Evolutionary conservation across 2,329 filamentous ascomycete genomes (phyloP).

Genomic region (Penicillium sp.): DNA sequence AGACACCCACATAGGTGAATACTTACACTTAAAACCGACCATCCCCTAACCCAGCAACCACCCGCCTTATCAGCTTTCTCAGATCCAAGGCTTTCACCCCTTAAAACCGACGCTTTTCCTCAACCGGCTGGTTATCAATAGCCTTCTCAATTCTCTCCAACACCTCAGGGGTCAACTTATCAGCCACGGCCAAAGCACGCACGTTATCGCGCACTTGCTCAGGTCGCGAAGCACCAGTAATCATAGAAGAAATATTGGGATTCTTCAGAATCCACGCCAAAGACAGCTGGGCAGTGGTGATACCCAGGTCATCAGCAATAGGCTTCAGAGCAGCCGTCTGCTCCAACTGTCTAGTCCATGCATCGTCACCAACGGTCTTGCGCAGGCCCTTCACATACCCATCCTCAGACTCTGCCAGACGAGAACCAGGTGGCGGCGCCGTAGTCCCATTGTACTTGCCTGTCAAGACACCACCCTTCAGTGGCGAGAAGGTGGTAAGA

Average conservation of each 20-base stretch:
- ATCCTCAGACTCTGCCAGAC: conserved; percentile 57
- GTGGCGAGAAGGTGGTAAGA: conserved; percentile 63
- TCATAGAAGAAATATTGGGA: conserved; percentile 54
- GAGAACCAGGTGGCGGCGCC: conserved; percentile 56
- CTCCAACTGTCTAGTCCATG: conserved; percentile 24
- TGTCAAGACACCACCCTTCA: conserved; percentile 61
- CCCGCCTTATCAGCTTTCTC: too few species aligned
- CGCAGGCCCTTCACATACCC: conserved; percentile 53
- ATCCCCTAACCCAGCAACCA: too few species aligned
- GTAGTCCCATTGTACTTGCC: conserved; percentile 63
- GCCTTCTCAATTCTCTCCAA: conserved; percentile 49
- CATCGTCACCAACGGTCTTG: conserved; percentile 46
- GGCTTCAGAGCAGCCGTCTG: conserved; percentile 49
- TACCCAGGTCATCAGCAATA: conserved; percentile 64
- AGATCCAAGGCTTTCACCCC: too few species aligned
- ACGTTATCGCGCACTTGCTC: conserved; percentile 46
- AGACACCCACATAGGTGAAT: too few species aligned
- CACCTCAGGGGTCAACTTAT: conserved; percentile 45
- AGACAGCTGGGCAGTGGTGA: conserved; percentile 57
- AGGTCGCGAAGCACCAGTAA: conserved; percentile 50
- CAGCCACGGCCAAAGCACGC: conserved; percentile 45
- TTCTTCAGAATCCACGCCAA: conserved; percentile 60
- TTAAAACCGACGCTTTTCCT: conserved; percentile 20
- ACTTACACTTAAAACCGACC: conserved; percentile 3
- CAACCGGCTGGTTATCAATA: conserved; percentile 19